Evolutionary conservation across 208 protist genomes (phyloP), one percentile per base, ranked within the genome.

Genomic region (Kentomonas sorsogonicus): DNA sequence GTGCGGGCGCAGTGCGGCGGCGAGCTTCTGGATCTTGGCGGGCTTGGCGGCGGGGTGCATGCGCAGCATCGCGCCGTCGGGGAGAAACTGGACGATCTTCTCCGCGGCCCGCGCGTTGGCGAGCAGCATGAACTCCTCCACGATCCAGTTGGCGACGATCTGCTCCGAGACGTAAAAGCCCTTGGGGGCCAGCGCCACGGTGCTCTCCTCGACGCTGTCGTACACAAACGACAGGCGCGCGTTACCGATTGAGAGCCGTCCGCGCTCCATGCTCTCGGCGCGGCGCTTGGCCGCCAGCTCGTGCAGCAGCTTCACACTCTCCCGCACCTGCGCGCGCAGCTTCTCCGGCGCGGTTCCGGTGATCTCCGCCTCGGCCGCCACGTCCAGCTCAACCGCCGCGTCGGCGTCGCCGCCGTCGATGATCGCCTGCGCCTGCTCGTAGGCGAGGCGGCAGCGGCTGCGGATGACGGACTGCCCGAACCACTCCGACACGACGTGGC

Each of bases 101-200:
- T 94, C 67, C 18, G 94, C 91, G 1, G 91, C 88, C 9, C 84
- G 69, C 27, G 66, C 50, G 66, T 98, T 97, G 0, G 91, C 91
- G 6, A 96, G 63, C 9, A 98, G 60, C 93, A 97, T 97, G 50
- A 93, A 93, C 72, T 98, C 90, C 64, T 97, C 91, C 34, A 98
- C 83, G 0, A 97, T 56, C 83, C 83, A 93, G 56, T 95, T 94
- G 18, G 87, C 82, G 31, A 86, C 68, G 26, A 79, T 90, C 64
- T 76, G 82, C 15, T 46, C 20, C 38, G 60, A 29, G 10, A 89
- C 68, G 20, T 46, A 66, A 55, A 91, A 89, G 3, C 75, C 79
- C 27, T 65, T 56, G 3, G 87, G 81, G 26, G 69, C 60, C 57
- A 64, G 62, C 52, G 53, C 71, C 40, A 43, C 36, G 11, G 60